Evolutionary conservation across 495 filamentous ascomycete genomes (phyloP), one percentile per base, ranked within the genome.

Genomic region (Massariosphaeria phaeospora): DNA sequence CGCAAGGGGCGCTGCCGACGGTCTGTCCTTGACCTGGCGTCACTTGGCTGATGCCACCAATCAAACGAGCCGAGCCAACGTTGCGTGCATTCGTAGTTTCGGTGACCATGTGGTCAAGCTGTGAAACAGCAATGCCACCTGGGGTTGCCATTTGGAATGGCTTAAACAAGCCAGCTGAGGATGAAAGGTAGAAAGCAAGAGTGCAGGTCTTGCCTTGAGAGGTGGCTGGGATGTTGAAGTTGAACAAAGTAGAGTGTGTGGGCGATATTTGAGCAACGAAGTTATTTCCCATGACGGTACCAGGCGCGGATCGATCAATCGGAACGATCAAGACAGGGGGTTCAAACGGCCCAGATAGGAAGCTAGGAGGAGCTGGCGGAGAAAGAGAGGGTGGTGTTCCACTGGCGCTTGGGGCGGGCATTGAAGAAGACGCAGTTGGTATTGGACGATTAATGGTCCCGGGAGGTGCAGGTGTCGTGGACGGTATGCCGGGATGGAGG

Each of bases 181-280:
- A 36, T 5, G 69, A 66, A 38, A 72, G 47, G 21, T 56, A 34
- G 64, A 72, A 70, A 30, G 64, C 47, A 11, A 72, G 47, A 24
- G 56, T 58, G 59, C 69, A 72, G 10, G 60, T 63, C 52, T 65
- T 66, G 24, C 61, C 65, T 26, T 59, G 46, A 33, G 63, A 42
- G 3, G 44, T 44, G 11, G 51, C 9, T 0, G 64, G 64, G 23
- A 70, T 45, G 45, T 70, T 58, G 61, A 70, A 70, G 57, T 66
- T 70, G 64, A 67, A 69, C 34, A 67, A 60, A 12, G 65, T 61
- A 42, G 52, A 59, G 36, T 47, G 38, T n/a, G 34, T 57, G 5
- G 61, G 39, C 21, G 36, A 51, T 29, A 69, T 47, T 10, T 48
- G 40, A 11, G 46, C 63, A 46, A 53, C 59, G 57, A 59, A 69